phyloP scores from a whole-genome alignment of 1,284 basidiomycete genomes.

The Ganoderma sinense region DNA sequence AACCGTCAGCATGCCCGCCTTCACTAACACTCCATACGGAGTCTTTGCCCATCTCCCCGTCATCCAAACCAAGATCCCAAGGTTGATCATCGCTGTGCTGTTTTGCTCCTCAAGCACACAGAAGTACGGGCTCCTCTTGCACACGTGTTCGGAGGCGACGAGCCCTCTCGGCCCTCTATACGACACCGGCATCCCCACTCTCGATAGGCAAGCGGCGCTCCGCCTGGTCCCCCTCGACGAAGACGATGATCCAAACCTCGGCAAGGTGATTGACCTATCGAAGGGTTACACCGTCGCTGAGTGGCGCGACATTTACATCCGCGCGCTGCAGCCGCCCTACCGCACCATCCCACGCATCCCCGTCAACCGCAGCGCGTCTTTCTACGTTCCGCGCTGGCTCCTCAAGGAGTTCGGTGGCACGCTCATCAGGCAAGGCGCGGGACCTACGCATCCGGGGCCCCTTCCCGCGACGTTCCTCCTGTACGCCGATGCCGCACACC shows the following conservation, averaged over 20 bases:
- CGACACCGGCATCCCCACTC: not conserved
- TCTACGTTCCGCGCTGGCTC: constrained; percentile 5
- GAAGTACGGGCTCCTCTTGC: not conserved
- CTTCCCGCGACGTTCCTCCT: constrained; percentile 1
- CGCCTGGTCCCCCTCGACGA: not conserved
- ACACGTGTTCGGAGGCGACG: not conserved
- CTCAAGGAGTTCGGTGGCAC: not conserved
- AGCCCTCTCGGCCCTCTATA: not conserved
- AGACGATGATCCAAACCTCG: not conserved
- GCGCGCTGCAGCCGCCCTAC: not conserved
- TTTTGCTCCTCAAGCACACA: not conserved
- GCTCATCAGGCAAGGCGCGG: not conserved
- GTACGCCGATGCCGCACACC: not conserved
- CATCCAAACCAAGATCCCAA: constrained; percentile 1
- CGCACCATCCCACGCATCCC: constrained; percentile 1
- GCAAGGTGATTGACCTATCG: not conserved
- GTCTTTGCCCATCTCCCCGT: constrained; percentile 7
- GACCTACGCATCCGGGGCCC: not conserved
- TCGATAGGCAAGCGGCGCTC: not conserved
- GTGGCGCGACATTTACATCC: not conserved
- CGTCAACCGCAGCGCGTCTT: constrained; percentile 1
- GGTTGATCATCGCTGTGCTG: not conserved
- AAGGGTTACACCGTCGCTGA: not conserved
- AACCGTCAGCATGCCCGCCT: constrained; percentile 4
- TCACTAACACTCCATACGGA: constrained; percentile 9